These are phyloP conservation scores for Inga laurina DNA, from an alignment of 306 rosid genomes.

Conservation along the genomic window DNA sequence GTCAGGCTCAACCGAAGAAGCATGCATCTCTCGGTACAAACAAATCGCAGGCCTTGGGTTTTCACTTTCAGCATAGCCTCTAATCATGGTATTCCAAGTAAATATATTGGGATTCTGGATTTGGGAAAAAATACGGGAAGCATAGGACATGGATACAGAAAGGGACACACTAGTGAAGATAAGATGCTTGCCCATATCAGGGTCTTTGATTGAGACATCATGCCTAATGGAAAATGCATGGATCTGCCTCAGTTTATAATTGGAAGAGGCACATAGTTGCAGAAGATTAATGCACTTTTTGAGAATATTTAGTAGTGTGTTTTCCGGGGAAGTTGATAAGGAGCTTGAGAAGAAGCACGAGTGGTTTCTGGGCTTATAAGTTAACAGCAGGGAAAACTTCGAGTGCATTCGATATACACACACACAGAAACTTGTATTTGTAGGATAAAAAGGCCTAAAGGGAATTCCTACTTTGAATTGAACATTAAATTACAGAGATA, in stretches of 20 bases:
- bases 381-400: constrained; percentile 24
- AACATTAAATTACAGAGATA: background rate
- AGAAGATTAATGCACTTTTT: constrained; percentile 48
- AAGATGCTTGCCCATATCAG: constrained; percentile 55
- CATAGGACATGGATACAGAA: constrained; percentile 58
- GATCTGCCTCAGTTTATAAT: constrained; percentile 47
- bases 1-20: constrained; percentile 46
- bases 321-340: constrained; percentile 29
- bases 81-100: constrained; percentile 61
- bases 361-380: constrained; percentile 16
- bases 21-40: constrained; percentile 39
- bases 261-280: constrained; percentile 53
- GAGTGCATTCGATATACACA: background rate
- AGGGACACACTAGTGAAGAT: constrained; percentile 51
- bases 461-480: background rate
- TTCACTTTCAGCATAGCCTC: constrained; percentile 51
- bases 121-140: constrained; percentile 35
- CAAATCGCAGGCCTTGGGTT: constrained; percentile 36
- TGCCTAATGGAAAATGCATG: constrained; percentile 59
- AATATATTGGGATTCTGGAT: constrained; percentile 44
- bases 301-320: constrained; percentile 34
- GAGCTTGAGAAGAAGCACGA: constrained; percentile 18
- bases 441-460: background rate
- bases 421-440: background rate
- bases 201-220: constrained; percentile 45